Percentiles rank a stretch among this genome's conserved stretches.
Conservation (phyloP, 148 eudicot species). For the Dianthus caryophyllus region DNA sequence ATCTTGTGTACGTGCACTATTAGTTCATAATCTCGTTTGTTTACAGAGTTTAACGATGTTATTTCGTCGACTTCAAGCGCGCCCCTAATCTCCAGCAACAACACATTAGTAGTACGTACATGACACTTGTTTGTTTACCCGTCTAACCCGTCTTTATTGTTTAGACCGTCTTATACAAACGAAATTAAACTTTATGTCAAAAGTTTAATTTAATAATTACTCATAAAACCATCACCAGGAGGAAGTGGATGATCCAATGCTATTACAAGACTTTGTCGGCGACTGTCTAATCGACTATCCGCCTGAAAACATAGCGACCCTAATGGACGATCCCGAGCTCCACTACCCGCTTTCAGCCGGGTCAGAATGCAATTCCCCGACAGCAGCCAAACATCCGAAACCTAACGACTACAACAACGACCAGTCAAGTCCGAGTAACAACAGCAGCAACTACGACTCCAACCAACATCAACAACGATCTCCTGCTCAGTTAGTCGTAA, state of each 20-base stretch:
- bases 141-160: too few species aligned
- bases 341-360: constrained; percentile 12
- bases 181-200: too few species aligned
- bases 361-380: constrained; percentile 18
- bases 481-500: neutral
- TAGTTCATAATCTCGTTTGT: too few species aligned
- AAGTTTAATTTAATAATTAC: too few species aligned
- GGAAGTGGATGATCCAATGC: constrained; percentile 22
- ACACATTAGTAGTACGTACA: too few species aligned
- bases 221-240: neutral
- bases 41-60: too few species aligned
- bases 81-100: too few species aligned
- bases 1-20: too few species aligned
- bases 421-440: neutral
- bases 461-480: neutral
- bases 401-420: neutral
- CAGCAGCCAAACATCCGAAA: neutral
- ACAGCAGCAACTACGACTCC: neutral
- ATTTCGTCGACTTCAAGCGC: too few species aligned
- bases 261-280: constrained; percentile 17
- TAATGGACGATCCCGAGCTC: constrained; percentile 13
- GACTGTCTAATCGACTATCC: constrained; percentile 18
- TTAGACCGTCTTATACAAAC: too few species aligned
- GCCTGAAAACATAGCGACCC: constrained; percentile 6
- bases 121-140: too few species aligned